Evolutionary conservation across 2,329 filamentous ascomycete genomes (phyloP), one percentile per base, ranked within the genome.

Genomic region (Alternaria gaisen): DNA sequence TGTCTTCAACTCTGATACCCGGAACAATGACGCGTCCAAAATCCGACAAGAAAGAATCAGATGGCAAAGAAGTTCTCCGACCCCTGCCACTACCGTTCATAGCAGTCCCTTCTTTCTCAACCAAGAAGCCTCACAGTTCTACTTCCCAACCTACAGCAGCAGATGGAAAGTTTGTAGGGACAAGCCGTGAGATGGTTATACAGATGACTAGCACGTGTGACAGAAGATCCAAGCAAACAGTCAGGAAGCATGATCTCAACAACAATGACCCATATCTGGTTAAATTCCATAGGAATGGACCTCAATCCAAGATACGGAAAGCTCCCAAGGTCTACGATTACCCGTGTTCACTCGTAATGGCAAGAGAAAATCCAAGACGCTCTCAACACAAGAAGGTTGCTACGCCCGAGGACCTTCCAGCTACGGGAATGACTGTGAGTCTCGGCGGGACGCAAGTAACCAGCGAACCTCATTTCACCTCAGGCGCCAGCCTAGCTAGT

Each of bases 1-100:
- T n/a, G 1, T 22, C 6, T n/a, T 1, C 3, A 5, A 48, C 5
- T 0, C 2, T 10, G 18, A 24, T 1, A 16, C 5, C 14, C n/a
- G 30, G 8, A 24, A 34, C 4, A 22, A 48, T 22, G 30, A 22
- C 8, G 46, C 46, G 9, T 16, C n/a, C n/a, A 16, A 12, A 10
- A n/a, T n/a, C 12, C 5, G 22, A 16, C 30, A 12, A 12, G 4
- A 36, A n/a, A n/a, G 30, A 24, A 24, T 2, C 30, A 16, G 32
- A n/a, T 9, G 9, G 30, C 1, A 36, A 3, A 36, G 18, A 14
- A 14, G 18, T n/a, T 30, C 30, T 5, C 20, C 18, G 12, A n/a
- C 30, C 18, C 6, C 20, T n/a, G n/a, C 30, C 20, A 7, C 20
- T 12, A 6, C 2, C 12, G 0, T 2, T 7, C 18, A 28, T 4